Evolutionary conservation across 2,329 filamentous ascomycete species (phyloP).

Genomic region (Botrytis tulipae): DNA sequence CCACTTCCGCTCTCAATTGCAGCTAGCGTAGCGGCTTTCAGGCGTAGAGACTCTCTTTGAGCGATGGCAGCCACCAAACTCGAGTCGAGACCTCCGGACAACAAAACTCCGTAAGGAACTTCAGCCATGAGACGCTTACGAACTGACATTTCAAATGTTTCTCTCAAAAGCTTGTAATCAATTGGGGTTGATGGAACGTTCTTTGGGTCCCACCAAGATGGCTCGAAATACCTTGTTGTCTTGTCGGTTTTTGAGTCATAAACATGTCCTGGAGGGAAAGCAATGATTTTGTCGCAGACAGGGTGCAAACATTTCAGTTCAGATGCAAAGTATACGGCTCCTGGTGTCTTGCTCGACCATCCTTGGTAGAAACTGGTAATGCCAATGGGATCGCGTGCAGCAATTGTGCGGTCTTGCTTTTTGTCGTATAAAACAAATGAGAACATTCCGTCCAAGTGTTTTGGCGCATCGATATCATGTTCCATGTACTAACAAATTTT

Average conservation of each 20-base stretch:
- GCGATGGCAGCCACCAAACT: conserved; percentile 94
- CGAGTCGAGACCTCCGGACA: conserved; percentile 94
- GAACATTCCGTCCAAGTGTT: conserved; percentile 98
- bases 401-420: conserved; percentile 85
- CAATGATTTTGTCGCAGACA: conserved; percentile 91
- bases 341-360: conserved; percentile 78
- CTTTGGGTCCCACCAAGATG: conserved; percentile 84
- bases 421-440: conserved; percentile 98
- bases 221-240: conserved; percentile 85
- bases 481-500: conserved; percentile 70
- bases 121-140: conserved; percentile 98
- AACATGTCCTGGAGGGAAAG: conserved; percentile 92
- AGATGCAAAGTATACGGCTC: conserved; percentile 90
- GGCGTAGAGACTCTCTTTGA: conserved; percentile 81
- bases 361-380: conserved; percentile 98
- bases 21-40: conserved; percentile 63
- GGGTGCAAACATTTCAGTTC: conserved; percentile 91
- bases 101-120: conserved; percentile 92
- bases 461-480: conserved; percentile 87
- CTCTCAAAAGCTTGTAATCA: conserved; percentile 78
- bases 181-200: conserved; percentile 77
- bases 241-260: conserved; percentile 91
- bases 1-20: conserved; percentile 41
- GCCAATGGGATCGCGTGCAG: conserved; percentile 93
- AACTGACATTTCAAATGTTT: conserved; percentile 84